Evolutionary conservation across 2,329 filamentous ascomycete species (phyloP).

Genomic region (Colletotrichum chrysophilum): DNA sequence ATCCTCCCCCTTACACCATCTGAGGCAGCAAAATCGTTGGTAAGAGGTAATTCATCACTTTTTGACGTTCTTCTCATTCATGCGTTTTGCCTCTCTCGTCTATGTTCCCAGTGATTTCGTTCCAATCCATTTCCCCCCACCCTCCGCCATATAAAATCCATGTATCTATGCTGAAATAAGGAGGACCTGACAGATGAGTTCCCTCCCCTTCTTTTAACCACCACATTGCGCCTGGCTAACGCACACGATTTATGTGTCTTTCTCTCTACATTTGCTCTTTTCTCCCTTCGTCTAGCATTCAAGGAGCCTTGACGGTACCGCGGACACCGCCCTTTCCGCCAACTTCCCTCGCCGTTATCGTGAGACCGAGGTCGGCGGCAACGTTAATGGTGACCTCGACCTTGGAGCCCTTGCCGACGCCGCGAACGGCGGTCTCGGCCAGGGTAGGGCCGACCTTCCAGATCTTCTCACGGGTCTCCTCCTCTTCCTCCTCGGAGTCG

Average conservation of each 20-base stretch:
- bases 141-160: not conserved
- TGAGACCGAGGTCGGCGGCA: conserved; percentile 77
- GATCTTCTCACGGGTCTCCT: conserved; percentile 87
- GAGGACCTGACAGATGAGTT: not conserved
- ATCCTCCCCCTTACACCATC: rapidly evolving
- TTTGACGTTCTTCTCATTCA: not conserved
- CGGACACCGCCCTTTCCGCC: conserved; percentile 86
- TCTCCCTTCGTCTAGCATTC: not conserved
- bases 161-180: conserved; percentile 7
- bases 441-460: conserved; percentile 88
- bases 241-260: not conserved
- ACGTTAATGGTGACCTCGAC: conserved; percentile 95
- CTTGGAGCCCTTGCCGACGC: conserved; percentile 85
- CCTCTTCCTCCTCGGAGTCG: conserved; percentile 72
- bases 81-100: conserved; percentile 11
- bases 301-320: conserved; percentile 52
- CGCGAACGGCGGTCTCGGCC: conserved; percentile 84
- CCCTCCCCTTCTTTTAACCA: not conserved
- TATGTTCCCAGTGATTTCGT: conserved; percentile 11
- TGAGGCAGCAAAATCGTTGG: not conserved
- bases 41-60: not conserved
- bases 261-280: not conserved
- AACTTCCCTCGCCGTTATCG: conserved; percentile 82
- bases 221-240: not conserved
- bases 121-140: not conserved